A percentile compares a stretch with the other conserved stretches of the same genome.
Evolutionary conservation across 1,284 basidiomycete species (phyloP).

Genomic region (Gymnopus androsaceus): DNA sequence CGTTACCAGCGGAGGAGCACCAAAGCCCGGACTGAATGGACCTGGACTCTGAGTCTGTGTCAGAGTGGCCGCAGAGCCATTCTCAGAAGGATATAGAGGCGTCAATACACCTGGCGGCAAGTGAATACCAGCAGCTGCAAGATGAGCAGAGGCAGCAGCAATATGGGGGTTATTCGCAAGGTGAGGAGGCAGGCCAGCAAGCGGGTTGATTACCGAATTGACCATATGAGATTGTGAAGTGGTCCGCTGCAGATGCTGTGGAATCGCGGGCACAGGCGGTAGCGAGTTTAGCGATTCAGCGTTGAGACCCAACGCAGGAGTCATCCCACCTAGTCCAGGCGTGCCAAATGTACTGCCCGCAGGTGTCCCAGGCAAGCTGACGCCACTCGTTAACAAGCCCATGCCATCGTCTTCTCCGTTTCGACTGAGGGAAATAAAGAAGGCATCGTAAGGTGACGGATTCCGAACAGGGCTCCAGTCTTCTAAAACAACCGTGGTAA

Average conservation of each 20-base stretch:
- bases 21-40: neutral
- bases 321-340: constrained; percentile 3
- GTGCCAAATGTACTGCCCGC: neutral
- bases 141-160: constrained; percentile 9
- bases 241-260: neutral
- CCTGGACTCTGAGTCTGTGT: neutral
- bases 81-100: neutral
- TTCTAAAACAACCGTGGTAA: neutral
- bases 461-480: constrained; percentile 2
- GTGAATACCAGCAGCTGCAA: constrained; percentile 1
- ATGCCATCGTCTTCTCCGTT: neutral
- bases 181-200: neutral
- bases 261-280: neutral
- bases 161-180: constrained; percentile 6
- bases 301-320: neutral
- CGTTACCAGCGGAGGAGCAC: too few species aligned
- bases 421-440: neutral
- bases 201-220: neutral
- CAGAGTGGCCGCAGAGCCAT: neutral
- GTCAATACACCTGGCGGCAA: neutral
- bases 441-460: constrained; percentile 1
- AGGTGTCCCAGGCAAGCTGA: constrained; percentile 2
- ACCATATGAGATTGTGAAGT: neutral
- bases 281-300: neutral
- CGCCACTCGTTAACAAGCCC: neutral